A percentile compares a stretch with the other conserved stretches of the same genome.
These are phyloP conservation scores for Apiospora marii DNA, from an alignment of 2,329 filamentous ascomycete genomes.

Conservation along the genomic window DNA sequence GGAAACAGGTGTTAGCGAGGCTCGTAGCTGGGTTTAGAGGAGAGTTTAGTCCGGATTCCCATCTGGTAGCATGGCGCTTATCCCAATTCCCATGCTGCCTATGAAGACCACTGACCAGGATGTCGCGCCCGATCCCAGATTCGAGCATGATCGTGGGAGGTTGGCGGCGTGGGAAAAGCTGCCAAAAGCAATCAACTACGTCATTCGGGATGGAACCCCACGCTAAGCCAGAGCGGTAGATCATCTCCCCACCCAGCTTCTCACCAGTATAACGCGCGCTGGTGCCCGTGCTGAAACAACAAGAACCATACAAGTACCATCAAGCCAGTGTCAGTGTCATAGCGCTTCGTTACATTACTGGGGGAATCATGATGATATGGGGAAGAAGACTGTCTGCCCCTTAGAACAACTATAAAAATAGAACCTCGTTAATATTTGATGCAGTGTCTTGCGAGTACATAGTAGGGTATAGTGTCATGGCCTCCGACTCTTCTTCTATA, in stretches of 20 bases:
- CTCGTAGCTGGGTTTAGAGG: not conserved
- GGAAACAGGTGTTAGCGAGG: not conserved
- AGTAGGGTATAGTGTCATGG: not conserved
- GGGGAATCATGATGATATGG: no score
- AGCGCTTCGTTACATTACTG: no score
- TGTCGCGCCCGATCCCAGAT: not conserved
- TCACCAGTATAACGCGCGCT: not conserved
- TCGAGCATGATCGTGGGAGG: not conserved
- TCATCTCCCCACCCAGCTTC: not conserved
- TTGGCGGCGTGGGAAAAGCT: not conserved
- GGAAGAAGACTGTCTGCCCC: no score
- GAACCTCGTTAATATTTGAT: not conserved
- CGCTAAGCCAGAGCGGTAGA: not conserved
- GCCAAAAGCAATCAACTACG: conserved; percentile 5
- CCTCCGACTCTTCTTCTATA: not conserved
- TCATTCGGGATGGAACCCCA: not conserved
- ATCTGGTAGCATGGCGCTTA: not conserved
- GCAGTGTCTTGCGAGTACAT: not conserved
- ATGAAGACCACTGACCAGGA: not conserved
- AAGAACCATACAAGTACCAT: not conserved
- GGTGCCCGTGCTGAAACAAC: not conserved
- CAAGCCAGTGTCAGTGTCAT: no score
- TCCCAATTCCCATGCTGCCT: not conserved
- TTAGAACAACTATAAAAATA: no score
- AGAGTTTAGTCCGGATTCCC: conserved; percentile 3